Base-by-base conservation (phyloP, 768 basidiomycete species). In the Trametes cubensis region DNA sequence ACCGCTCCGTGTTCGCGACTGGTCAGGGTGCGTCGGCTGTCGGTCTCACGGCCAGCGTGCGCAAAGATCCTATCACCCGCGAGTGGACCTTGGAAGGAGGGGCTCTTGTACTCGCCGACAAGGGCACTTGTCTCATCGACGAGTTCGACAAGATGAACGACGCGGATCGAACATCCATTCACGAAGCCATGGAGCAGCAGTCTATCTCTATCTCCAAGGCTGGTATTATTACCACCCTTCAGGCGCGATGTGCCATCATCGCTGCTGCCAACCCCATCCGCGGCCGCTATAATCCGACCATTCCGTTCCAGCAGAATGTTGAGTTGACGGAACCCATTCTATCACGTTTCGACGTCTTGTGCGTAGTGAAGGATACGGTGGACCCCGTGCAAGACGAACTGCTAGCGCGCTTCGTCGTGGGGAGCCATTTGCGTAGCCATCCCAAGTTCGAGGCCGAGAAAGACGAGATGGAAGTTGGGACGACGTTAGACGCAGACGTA, bases 131-230 rank as follows among this genome's bases (percentile, higher is more conserved):
- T 71, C 80, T 98, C 40, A 99, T 99, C 67, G 97, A 99, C 77
- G 97, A 98, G 74, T 98, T 99, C 74, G 97, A 99, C 80, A 99
- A 99, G 81, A 99, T 99, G 97, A 98, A 98, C 76, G 97, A 98
- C 70, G 84, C 93, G 17, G 96, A 99, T 74, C 83, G 96, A 68
- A 98, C 95, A 17, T 97, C 95, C 4, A 98, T 99, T 70, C 97
- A 98, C 80, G 97, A 99, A 74, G 97, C 97, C 1, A 99, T 99
- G 97, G 97, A 99, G 73, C 97, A 99, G 77, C 97, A 98, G 74
- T 91, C 94, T 14, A 99, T 99, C 67, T 98, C 97, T 4, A 98
- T 99, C 70, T 94, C 96, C 23, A 99, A 99, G 73, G 97, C 97
- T 17, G 97, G 97, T 45, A 99, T 99, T 65, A 92, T 98, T 58